Base-by-base conservation (phyloP, 768 basidiomycete genomes). In the Dentipellis fragilis region DNA sequence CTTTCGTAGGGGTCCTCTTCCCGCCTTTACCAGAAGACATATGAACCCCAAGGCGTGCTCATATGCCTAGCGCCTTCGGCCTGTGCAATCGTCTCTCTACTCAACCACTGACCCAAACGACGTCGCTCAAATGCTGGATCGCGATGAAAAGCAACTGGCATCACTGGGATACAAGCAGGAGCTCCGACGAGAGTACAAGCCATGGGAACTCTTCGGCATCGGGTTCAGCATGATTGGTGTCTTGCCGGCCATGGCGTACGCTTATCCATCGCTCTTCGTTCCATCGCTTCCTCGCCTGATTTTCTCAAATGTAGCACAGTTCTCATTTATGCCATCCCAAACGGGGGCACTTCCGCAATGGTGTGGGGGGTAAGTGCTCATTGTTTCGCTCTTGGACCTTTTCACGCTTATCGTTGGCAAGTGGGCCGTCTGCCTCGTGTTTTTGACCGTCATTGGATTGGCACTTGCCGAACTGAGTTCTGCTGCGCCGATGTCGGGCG, bases 131-230 rank as follows among this genome's bases (percentile, higher is more conserved):
- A 45, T 45, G 42, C n/a, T 14, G 17, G 23, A 22, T 3, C 34
- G 34, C 16, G 77, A 79, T 54, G 74, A 73, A 51, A 60, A 67
- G 19, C 61, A 76, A 16, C 68, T 78, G 11, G 74, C 74, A 12
- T 64, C 62, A 21, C 63, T 79, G 35, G 77, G 77, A 1, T 79
- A 79, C 63, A 77, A 76, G 64, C 77, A 78, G 65, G 80, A 84
- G 64, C 80, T 83, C 63, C 76, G 75, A 59, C 68, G 81, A 35
- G 77, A 73, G 0, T 83, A 80, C 57, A 71, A 72, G 6, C 73
- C 78, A 0, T 60, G 80, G 4, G 79, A 81, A 55, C 63, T 69
- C 1, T 69, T 70, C 53, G 68, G 67, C 4, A 51, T 69, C 36
- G 65, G 65, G 3, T 69, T 71, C 57, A 65, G 64, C 38, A 64